A percentile compares a stretch with the other conserved stretches of the same genome.
These are phyloP conservation scores for Colletotrichum endophyticum DNA, from an alignment of 2,329 filamentous ascomycete genomes.

Conservation along the genomic window DNA sequence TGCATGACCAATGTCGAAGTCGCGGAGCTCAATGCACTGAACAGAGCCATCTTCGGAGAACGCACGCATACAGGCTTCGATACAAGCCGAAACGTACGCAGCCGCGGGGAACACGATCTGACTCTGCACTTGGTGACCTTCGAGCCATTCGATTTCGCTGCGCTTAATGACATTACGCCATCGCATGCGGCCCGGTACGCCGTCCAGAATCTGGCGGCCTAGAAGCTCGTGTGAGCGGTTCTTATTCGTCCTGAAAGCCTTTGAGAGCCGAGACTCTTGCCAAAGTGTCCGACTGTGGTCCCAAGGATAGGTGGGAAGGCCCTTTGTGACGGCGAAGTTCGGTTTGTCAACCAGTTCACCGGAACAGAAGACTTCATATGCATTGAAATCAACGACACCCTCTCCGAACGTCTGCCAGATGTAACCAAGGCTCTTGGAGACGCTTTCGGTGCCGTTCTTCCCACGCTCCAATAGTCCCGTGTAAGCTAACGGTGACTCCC, in stretches of 20 bases:
- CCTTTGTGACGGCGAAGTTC: not conserved
- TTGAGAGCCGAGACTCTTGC: slow-evolving; percentile 31
- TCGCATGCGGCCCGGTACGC: not conserved
- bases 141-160: slow-evolving; percentile 35
- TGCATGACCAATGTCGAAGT: slow-evolving; percentile 32
- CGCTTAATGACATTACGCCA: slow-evolving; percentile 23
- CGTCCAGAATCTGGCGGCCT: not conserved
- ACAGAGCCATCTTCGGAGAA: not conserved
- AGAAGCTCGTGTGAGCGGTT: slow-evolving; percentile 39
- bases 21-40: not conserved
- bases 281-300: slow-evolving; percentile 37
- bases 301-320: slow-evolving; percentile 41
- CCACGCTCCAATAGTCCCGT: not conserved
- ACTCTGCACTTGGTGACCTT: slow-evolving; percentile 36
- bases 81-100: slow-evolving; percentile 36
- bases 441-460: not conserved
- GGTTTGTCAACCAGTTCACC: slow-evolving; percentile 1
- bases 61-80: not conserved
- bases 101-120: slow-evolving; percentile 49
- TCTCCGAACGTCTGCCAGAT: not conserved
- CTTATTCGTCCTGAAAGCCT: slow-evolving; percentile 27
- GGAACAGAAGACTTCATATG: not conserved
- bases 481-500: not conserved
- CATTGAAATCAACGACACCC: not conserved
- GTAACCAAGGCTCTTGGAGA: not conserved